Conservation (phyloP, 129 eudicot genomes). For the Ambrosia trifida region DNA sequence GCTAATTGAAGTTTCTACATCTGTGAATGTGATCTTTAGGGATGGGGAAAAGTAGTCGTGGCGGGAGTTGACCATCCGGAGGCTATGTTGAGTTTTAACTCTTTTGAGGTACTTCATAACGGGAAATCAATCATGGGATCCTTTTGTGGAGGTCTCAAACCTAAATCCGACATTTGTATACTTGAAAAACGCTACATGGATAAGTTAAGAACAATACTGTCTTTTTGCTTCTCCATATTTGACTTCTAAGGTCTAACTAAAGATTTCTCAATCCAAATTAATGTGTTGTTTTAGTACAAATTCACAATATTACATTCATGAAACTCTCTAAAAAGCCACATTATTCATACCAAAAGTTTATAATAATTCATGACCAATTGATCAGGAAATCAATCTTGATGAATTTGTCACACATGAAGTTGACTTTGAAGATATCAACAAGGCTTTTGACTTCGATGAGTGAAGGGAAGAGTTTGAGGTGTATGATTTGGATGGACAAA, state of each 20-base stretch:
- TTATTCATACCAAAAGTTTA: not conserved
- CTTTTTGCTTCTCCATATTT: not conserved
- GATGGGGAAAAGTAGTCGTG: conserved; percentile 78
- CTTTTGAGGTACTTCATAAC: conserved; percentile 43
- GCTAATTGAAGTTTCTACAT: not conserved
- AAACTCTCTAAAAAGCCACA: not conserved
- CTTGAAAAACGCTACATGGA: conserved; percentile 61
- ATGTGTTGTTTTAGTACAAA: no score
- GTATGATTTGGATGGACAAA: conserved; percentile 84
- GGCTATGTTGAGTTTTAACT: conserved; percentile 42
- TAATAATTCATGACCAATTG: not conserved
- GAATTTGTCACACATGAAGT: conserved; percentile 84
- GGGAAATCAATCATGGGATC: conserved; percentile 62
- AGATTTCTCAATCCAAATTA: no score
- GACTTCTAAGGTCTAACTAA: conserved; percentile 7
- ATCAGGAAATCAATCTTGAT: conserved; percentile 44
- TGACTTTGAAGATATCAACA: conserved; percentile 66
- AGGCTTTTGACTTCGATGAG: conserved; percentile 69
- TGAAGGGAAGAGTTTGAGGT: conserved; percentile 66
- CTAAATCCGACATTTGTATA: conserved; percentile 62
- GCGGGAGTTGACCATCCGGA: conserved; percentile 66
- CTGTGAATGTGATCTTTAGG: conserved; percentile 41
- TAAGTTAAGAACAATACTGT: conserved; percentile 38
- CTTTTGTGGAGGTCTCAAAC: conserved; percentile 69
- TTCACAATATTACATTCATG: not conserved